These are phyloP conservation scores for Alisma plantagoaquatica DNA, from an alignment of 106 monocot genomes.

Conservation along the genomic window DNA sequence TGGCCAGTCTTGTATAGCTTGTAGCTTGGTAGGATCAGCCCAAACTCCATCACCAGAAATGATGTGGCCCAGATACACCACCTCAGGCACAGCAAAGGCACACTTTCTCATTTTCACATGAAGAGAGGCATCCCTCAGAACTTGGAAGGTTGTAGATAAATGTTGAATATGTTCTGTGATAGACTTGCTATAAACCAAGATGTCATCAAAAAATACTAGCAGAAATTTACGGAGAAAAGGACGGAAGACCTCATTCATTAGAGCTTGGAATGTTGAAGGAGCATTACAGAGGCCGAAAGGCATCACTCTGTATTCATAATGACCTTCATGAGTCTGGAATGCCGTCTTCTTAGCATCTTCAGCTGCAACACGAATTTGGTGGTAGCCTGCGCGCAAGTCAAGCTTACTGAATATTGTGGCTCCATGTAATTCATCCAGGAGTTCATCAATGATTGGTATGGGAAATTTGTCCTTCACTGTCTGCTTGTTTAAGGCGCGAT, in stretches of 20 bases:
- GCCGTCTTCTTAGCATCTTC: neutral
- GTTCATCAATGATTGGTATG: neutral
- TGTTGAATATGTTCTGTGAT: neutral
- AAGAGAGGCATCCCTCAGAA: neutral
- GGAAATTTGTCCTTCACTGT: neutral
- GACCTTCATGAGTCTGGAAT: neutral
- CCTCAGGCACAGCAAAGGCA: neutral
- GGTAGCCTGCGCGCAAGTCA: neutral
- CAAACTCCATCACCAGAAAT: neutral
- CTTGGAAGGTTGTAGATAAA: neutral
- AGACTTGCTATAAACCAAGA: conserved; percentile 6
- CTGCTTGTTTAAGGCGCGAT: neutral
- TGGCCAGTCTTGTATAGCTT: neutral
- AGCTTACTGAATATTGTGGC: neutral
- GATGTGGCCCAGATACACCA: neutral
- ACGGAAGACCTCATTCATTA: conserved; percentile 8
- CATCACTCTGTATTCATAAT: conserved; percentile 8
- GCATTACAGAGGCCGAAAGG: conserved; percentile 5
- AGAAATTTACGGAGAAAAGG: neutral
- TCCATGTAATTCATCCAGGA: neutral
- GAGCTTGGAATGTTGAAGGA: conserved; percentile 7
- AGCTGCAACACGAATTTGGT: neutral
- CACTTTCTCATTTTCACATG: neutral
- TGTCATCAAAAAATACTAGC: conserved; percentile 16
- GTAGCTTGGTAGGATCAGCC: neutral